Base-by-base conservation (phyloP, 2,329 filamentous ascomycete genomes). In the Fusarium ambrosium region DNA sequence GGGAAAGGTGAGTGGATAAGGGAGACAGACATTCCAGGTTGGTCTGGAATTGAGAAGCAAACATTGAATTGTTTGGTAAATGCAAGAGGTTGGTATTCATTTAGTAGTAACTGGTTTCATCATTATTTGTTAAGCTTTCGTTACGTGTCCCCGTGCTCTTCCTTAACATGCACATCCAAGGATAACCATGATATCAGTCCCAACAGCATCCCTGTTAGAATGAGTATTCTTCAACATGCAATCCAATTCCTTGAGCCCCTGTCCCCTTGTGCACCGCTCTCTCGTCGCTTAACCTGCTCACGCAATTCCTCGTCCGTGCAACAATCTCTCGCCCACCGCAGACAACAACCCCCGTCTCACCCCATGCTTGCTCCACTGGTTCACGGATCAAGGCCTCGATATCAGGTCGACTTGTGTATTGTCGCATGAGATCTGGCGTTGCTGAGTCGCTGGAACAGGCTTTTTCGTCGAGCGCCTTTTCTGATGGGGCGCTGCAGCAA, bases 191-290 rank as follows among this genome's bases (percentile, higher is more conserved):
- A 51, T 18, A 51, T 51, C 24, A 51, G 16, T n/a, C 18, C 24
- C 22, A 18, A 48, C 14, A 24, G 16, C 51, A 34, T 62, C 62
- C 69, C 43, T 66, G 65, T 77, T 77, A 89, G 72, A 89, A 89
- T 27, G 85, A 85, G 79, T 91, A 92, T 78, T 92, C 89, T 72
- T 92, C 90, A 1, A 89, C 89, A 78, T 90, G 87, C 65, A 92
- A 77, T 77, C 88, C 86, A 45, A 92, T 91, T 0, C 90, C 90
- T 78, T 92, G 90, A 0, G 90, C 90, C 1, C 89, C 90, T 0
- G 89, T 91, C 6, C 90, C 90, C 79, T 92, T 92, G 77, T 92
- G 90, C 24, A 92, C 90, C 1, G 88, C 90, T 45, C 90, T 82
- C 81, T 92, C 90, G 75, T 92, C 89, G 63, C 89, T 90, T 70